phyloP scores from a whole-genome alignment of 2,329 filamentous ascomycete genomes.

The Penicillium sp. region DNA sequence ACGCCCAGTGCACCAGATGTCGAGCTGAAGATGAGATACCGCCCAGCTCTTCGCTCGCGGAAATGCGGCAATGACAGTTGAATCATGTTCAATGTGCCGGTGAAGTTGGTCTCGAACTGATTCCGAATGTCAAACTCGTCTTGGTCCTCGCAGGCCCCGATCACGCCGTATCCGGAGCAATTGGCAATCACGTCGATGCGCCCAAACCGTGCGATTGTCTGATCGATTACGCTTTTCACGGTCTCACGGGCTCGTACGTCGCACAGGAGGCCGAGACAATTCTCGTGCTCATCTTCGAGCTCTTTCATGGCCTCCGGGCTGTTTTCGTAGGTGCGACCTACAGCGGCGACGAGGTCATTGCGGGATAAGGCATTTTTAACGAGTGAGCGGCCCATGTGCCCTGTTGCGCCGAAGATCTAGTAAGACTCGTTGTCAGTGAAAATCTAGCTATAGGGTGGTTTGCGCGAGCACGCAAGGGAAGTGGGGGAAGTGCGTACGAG shows the following conservation, averaged over 20 bases:
- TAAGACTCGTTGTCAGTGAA: constrained; percentile 9
- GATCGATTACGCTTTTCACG: constrained; percentile 68
- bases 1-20: constrained; percentile 91
- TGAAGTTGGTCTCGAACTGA: constrained; percentile 97
- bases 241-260: constrained; percentile 83
- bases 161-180: constrained; percentile 92
- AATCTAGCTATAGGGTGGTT: not conserved
- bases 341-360: constrained; percentile 79
- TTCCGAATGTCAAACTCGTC: constrained; percentile 92
- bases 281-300: constrained; percentile 59
- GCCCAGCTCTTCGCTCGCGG: constrained; percentile 68
- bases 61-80: constrained; percentile 87
- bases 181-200: constrained; percentile 87
- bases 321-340: constrained; percentile 79
- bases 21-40: constrained; percentile 92
- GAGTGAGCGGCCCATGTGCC: constrained; percentile 89
- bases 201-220: constrained; percentile 71
- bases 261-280: constrained; percentile 76
- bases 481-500: constrained; percentile 59
- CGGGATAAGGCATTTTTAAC: constrained; percentile 77
- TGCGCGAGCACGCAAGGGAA: not conserved
- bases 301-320: constrained; percentile 68
- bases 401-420: constrained; percentile 91
- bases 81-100: constrained; percentile 90
- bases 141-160: constrained; percentile 94